Evolutionary conservation across 192 early-diverging fungal genomes (phyloP), one percentile per base, ranked within the genome.

Genomic region (Backusella parvicylindrica): DNA sequence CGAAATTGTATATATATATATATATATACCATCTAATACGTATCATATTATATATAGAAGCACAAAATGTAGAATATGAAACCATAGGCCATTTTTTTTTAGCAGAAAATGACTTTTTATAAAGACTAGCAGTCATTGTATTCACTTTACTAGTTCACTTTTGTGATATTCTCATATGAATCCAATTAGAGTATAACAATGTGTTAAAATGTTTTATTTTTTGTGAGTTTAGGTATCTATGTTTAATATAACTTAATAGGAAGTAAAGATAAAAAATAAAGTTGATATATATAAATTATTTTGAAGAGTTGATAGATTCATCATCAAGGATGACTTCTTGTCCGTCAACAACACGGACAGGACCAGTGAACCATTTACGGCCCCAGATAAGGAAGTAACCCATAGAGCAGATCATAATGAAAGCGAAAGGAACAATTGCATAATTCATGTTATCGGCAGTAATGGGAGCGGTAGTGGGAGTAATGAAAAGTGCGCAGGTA

Each of bases 381-480:
- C 84, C 86, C 84, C 84, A 87, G 68, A 87, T 75, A 4, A 76
- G 75, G 64, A 78, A 87, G 70, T 87, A 87, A 1, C 76, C 30
- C 21, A 77, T 75, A 33, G 82, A 85, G 18, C 76, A 37, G 13
- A 85, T 79, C 76, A 87, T 85, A 30, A 87, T 83, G 33, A 79
- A 15, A 2, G 80, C 77, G 70, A 86, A 86, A 3, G 82, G 85
- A 21, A 84, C 78, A 18, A 83, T 66, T 23, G 85, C 85, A 68
- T 82, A 86, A 56, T 86, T 86, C 82, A 86, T 84, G 67, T 81
- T 84, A 72, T 81, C 76, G 38, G 78, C 78, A 30, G 83, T 84
- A 26, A 86, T 72, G 0, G 85, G 85, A 6, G 78, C 79, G 21
- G 41, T 43, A 18, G 81, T 82, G 16, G 83, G 83, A 56, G 72